Percentiles rank a stretch among this genome's conserved stretches.
Conservation (phyloP, 2,329 filamentous ascomycete genomes). For the Monilinia laxa region DNA sequence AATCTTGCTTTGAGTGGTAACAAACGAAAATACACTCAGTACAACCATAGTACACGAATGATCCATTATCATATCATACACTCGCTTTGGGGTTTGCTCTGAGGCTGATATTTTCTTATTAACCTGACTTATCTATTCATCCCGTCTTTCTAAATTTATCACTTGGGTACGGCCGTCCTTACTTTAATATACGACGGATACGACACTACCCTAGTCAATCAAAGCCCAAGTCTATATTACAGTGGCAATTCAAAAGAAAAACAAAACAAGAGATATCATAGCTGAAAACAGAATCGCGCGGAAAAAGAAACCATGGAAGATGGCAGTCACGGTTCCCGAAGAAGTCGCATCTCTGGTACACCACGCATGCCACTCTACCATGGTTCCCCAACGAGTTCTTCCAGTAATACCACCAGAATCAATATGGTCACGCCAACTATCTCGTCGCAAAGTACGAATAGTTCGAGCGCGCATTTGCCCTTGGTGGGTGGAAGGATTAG, state of each 20-base stretch:
- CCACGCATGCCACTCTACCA: constrained; percentile 22
- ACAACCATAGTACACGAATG: constrained; percentile 11
- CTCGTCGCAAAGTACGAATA: constrained; percentile 23
- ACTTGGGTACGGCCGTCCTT: neutral
- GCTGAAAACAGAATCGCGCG: neutral
- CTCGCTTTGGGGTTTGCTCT: constrained; percentile 3
- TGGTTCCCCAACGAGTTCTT: constrained; percentile 29
- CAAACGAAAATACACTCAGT: constrained; percentile 4
- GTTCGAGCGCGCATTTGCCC: constrained; percentile 26
- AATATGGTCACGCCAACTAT: constrained; percentile 27
- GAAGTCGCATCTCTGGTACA: constrained; percentile 25
- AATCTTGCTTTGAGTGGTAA: neutral
- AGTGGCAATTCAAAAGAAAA: neutral
- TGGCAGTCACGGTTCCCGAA: constrained; percentile 20
- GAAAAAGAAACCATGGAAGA: constrained; percentile 22
- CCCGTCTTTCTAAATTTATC: neutral
- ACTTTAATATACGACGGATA: constrained; percentile 1
- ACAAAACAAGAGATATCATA: neutral
- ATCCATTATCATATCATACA: constrained; percentile 2
- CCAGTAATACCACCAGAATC: constrained; percentile 33
- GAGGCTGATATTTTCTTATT: constrained; percentile 3
- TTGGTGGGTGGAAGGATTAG: constrained; percentile 24
- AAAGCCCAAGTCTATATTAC: neutral
- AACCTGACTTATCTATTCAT: neutral
- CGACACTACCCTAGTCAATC: neutral